phyloP scores from a whole-genome alignment of 2,329 filamentous ascomycete species.

The Colletotrichum musicola region DNA sequence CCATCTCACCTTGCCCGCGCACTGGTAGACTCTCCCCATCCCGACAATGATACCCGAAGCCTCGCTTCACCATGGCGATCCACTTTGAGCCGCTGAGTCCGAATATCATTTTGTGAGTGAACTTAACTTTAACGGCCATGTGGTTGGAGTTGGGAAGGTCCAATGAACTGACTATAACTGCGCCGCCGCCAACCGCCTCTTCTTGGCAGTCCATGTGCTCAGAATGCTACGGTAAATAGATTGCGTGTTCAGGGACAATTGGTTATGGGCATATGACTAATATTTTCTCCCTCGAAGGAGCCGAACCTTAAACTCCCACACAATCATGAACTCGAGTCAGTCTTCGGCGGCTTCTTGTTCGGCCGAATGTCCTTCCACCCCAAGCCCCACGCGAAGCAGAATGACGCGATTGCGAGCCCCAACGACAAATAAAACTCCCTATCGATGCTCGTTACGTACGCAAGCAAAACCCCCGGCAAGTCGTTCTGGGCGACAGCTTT shows the following conservation, averaged over 20 bases:
- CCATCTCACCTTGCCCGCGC: background rate
- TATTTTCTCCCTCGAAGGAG: background rate
- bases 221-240: too few species aligned
- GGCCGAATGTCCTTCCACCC: constrained; percentile 61
- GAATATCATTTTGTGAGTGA: background rate
- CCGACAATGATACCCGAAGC: background rate
- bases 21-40: background rate
- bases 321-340: constrained; percentile 10
- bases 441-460: constrained; percentile 54
- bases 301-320: background rate
- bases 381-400: constrained; percentile 56
- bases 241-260: background rate
- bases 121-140: background rate
- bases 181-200: too few species aligned
- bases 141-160: too few species aligned
- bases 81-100: constrained; percentile 10
- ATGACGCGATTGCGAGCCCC: constrained; percentile 46
- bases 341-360: constrained; percentile 41
- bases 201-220: too few species aligned
- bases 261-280: background rate
- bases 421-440: constrained; percentile 47
- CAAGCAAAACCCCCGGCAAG: constrained; percentile 51
- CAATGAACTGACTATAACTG: too few species aligned
- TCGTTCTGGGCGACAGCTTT: constrained; percentile 46
- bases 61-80: constrained; percentile 2